phyloP scores from a whole-genome alignment of 2,329 filamentous ascomycete genomes.

The Cladorrhinum sp. region DNA sequence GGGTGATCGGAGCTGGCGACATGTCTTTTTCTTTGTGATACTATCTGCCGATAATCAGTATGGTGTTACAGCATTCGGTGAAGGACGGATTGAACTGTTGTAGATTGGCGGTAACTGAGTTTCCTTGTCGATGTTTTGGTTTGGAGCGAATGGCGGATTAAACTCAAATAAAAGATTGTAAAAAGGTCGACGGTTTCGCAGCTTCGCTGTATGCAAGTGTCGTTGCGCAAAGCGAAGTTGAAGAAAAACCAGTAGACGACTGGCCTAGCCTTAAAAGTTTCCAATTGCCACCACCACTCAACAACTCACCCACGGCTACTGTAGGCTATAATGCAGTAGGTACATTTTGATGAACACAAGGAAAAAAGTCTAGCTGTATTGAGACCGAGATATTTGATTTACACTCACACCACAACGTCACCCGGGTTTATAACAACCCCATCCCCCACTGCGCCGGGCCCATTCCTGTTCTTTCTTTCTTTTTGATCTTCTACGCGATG shows the following conservation, averaged over 20 bases:
- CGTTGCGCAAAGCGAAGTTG: neutral
- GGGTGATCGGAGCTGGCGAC: neutral
- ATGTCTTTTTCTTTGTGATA: too few species aligned
- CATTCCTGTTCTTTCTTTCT: constrained; percentile 28
- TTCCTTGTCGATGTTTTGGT: neutral
- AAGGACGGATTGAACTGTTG: too few species aligned
- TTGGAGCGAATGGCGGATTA: neutral
- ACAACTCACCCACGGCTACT: neutral
- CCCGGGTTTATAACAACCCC: constrained; percentile 23
- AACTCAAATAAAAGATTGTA: neutral
- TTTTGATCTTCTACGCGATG: constrained; percentile 26
- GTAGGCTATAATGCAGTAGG: neutral
- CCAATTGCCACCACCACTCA: neutral
- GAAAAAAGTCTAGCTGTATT: constrained; percentile 34
- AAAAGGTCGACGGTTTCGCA: neutral
- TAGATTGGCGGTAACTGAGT: too few species aligned
- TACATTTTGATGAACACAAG: constrained; percentile 16
- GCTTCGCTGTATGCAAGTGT: neutral
- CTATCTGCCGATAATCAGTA: too few species aligned
- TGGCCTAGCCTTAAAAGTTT: neutral
- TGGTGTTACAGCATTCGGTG: too few species aligned
- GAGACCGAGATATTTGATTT: constrained; percentile 48
- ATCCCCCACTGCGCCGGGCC: constrained; percentile 24
- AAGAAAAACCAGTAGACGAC: neutral
- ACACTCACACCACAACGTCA: constrained; percentile 41